Percentiles rank a stretch among this genome's conserved stretches.
These are phyloP conservation scores for Dactylellina sp. DNA, from an alignment of 2,329 filamentous ascomycete genomes.

Conservation along the genomic window DNA sequence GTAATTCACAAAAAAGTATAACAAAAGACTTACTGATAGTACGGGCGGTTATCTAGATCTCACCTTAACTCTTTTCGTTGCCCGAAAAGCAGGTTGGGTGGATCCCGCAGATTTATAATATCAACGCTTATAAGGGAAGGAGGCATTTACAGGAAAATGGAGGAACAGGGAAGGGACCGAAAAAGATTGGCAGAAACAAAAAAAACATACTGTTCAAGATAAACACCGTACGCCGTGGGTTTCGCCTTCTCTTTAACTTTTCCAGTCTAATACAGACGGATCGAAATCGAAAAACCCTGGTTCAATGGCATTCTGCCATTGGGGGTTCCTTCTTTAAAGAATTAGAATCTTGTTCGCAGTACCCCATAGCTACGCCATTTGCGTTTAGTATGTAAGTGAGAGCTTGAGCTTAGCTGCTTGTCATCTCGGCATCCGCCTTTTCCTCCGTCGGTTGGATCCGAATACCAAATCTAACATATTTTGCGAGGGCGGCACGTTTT, in stretches of 20 bases:
- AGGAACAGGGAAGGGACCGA: constrained; percentile 24
- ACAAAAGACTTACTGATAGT: constrained; percentile 51
- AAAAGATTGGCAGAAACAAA: constrained; percentile 33
- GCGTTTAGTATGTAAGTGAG: constrained; percentile 45
- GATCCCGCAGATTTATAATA: constrained; percentile 31
- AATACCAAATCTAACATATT: constrained; percentile 53
- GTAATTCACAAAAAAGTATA: constrained; percentile 51
- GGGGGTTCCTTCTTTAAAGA: constrained; percentile 22
- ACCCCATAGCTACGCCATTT: constrained; percentile 17
- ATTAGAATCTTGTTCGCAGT: constrained; percentile 42
- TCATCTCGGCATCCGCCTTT: constrained; percentile 52
- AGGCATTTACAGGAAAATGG: constrained; percentile 37
- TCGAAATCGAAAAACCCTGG: constrained; percentile 8
- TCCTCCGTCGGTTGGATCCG: constrained; percentile 23
- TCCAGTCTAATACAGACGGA: constrained; percentile 1
- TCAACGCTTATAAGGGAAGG: constrained; percentile 29
- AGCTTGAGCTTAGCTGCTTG: constrained; percentile 58
- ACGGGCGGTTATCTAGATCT: constrained; percentile 16
- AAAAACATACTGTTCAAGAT: constrained; percentile 54
- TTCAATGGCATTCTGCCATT: constrained; percentile 4
- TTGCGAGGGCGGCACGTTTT: constrained; percentile 56
- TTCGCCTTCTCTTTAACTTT: constrained; percentile 1
- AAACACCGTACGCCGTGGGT: constrained; percentile 27
- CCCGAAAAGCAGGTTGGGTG: constrained; percentile 8
- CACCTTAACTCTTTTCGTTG: constrained; percentile 10